Conservation (phyloP, 2,329 filamentous ascomycete genomes). For the Verticillium longisporum region DNA sequence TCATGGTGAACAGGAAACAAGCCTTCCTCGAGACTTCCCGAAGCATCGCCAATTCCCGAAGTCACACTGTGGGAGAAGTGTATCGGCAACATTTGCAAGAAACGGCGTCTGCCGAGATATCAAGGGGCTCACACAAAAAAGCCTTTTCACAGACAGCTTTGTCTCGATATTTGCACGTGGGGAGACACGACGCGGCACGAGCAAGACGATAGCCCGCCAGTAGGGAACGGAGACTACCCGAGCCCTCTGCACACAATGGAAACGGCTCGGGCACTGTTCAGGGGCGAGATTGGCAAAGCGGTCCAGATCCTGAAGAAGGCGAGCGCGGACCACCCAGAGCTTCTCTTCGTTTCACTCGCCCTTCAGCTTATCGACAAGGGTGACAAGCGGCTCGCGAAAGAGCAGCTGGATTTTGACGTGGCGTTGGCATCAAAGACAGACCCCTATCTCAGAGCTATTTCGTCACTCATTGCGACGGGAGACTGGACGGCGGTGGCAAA, state of each 20-base stretch:
- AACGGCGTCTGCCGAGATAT: slow-evolving; percentile 54
- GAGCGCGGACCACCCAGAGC: slow-evolving; percentile 54
- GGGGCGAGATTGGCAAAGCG: slow-evolving; percentile 61
- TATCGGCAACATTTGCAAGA: slow-evolving; percentile 58
- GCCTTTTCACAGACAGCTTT: slow-evolving; percentile 66
- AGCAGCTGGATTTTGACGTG: slow-evolving; percentile 52
- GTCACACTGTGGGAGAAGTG: slow-evolving; percentile 51
- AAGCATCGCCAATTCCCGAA: slow-evolving; percentile 39
- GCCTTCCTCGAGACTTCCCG: slow-evolving; percentile 37
- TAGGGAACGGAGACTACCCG: slow-evolving; percentile 37
- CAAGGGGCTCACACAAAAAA: slow-evolving; percentile 56
- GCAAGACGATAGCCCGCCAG: slow-evolving; percentile 33
- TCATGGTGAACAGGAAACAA: slow-evolving; percentile 33
- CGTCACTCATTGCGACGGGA: slow-evolving; percentile 68
- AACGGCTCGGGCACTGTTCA: slow-evolving; percentile 69
- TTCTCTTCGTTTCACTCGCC: slow-evolving; percentile 61
- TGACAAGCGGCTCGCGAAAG: slow-evolving; percentile 33
- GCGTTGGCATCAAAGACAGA: slow-evolving; percentile 59
- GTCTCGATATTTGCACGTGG: slow-evolving; percentile 69
- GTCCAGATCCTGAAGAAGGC: slow-evolving; percentile 63
- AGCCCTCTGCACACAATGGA: slow-evolving; percentile 62
- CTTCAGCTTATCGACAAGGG: slow-evolving; percentile 55
- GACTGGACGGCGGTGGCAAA: slow-evolving; percentile 70
- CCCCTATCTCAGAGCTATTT: slow-evolving; percentile 73
- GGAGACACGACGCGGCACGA: slow-evolving; percentile 48